These are phyloP conservation scores for Apiotrichum montevideense DNA, from an alignment of 1,284 basidiomycete species.

Conservation along the genomic window DNA sequence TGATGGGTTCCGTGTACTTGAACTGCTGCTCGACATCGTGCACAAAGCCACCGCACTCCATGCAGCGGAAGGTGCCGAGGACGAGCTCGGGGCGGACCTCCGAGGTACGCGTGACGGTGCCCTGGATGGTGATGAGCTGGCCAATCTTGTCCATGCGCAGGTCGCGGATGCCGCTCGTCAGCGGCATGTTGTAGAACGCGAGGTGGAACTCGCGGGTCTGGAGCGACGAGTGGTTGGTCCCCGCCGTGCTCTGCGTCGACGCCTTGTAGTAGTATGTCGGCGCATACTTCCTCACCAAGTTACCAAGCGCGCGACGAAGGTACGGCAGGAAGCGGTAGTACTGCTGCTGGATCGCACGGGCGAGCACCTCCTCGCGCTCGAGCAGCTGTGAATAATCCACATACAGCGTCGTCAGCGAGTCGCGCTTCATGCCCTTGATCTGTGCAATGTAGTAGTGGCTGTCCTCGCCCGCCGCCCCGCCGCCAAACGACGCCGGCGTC, in stretches of 20 bases:
- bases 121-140: slow-evolving; percentile 84
- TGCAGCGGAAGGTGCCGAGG: slow-evolving; percentile 88
- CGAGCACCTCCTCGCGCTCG: slow-evolving; percentile 77
- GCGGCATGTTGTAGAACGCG: slow-evolving; percentile 91
- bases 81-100: slow-evolving; percentile 95
- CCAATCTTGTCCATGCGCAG: slow-evolving; percentile 89
- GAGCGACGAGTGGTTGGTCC: slow-evolving; percentile 57
- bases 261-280: slow-evolving; percentile 84
- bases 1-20: slow-evolving; percentile 96
- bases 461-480: slow-evolving; percentile 43
- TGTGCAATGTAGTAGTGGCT: slow-evolving; percentile 74
- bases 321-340: slow-evolving; percentile 97
- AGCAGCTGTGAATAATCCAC: slow-evolving; percentile 91
- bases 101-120: slow-evolving; percentile 94
- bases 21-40: slow-evolving; percentile 98
- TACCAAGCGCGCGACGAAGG: slow-evolving; percentile 80
- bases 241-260: neutral
- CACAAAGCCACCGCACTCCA: slow-evolving; percentile 78
- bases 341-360: slow-evolving; percentile 83
- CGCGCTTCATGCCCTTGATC: slow-evolving; percentile 87
- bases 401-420: slow-evolving; percentile 89
- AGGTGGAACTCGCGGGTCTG: slow-evolving; percentile 89
- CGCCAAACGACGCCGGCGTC: slow-evolving; percentile 66
- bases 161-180: slow-evolving; percentile 93
- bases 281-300: slow-evolving; percentile 78